Conservation (phyloP, 164 flowering plant genomes). For the Paratinospora sagittata region DNA sequence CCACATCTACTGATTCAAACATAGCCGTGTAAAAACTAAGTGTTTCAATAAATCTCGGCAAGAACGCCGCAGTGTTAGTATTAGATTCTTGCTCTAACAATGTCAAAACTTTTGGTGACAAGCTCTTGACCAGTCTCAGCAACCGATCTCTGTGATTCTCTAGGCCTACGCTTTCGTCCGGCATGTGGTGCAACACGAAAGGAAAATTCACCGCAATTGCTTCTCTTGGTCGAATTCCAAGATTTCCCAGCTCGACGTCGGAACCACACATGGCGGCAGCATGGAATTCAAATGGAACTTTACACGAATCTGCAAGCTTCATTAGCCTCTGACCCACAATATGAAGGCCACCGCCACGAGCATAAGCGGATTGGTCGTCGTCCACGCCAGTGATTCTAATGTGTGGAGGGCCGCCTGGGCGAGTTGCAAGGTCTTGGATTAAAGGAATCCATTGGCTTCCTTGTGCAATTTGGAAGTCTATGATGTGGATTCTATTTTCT, state of each 20-base stretch:
- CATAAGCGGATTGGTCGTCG: not conserved
- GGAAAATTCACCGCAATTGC: constrained; percentile 6
- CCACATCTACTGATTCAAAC: constrained; percentile 68
- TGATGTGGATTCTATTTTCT: constrained; percentile 58
- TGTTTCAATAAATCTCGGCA: constrained; percentile 60
- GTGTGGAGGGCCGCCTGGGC: constrained; percentile 71
- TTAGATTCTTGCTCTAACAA: constrained; percentile 76
- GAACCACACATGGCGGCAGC: not conserved
- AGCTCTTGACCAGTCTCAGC: constrained; percentile 5
- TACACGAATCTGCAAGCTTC: not conserved
- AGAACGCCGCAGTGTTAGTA: constrained; percentile 64
- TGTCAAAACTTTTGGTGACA: constrained; percentile 50
- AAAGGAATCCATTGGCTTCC: constrained; percentile 72
- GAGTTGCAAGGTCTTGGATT: constrained; percentile 59
- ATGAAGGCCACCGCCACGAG: not conserved
- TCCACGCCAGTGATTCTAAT: constrained; percentile 62
- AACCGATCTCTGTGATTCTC: constrained; percentile 2
- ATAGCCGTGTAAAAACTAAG: constrained; percentile 51
- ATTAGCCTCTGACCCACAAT: constrained; percentile 1
- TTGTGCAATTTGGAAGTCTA: constrained; percentile 80
- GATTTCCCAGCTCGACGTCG: not conserved
- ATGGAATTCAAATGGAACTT: constrained; percentile 3
- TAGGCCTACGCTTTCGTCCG: constrained; percentile 3
- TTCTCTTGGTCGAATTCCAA: not conserved
- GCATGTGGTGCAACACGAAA: constrained; percentile 7